phyloP scores from a whole-genome alignment of 1,139 yeast genomes.

The Debaryomyces psychrophilus region DNA sequence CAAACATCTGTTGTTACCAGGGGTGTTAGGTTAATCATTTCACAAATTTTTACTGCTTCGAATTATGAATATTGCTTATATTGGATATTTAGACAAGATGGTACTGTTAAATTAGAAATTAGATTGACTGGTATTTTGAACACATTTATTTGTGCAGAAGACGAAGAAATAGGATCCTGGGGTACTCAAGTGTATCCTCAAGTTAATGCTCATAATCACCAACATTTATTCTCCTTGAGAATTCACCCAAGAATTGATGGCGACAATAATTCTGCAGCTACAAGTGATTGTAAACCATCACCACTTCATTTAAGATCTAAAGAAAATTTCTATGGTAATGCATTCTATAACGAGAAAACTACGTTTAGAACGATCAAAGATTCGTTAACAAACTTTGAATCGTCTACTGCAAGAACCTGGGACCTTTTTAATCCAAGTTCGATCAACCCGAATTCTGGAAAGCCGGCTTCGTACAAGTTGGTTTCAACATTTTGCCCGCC shows the following conservation, averaged over 20 bases:
- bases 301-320: conserved; percentile 63
- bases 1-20: conserved; percentile 75
- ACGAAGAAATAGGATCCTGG: conserved; percentile 71
- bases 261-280: conserved; percentile 72
- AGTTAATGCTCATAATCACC: conserved; percentile 84
- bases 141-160: conserved; percentile 64
- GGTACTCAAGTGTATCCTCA: conserved; percentile 81
- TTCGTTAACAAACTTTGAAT: conserved; percentile 64
- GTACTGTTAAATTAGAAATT: conserved; percentile 75
- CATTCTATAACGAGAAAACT: conserved; percentile 64
- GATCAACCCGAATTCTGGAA: conserved; percentile 68
- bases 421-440: conserved; percentile 74
- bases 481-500: conserved; percentile 79
- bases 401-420: conserved; percentile 73
- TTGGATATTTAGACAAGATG: conserved; percentile 84
- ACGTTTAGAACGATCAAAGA: conserved; percentile 69
- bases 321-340: conserved; percentile 77
- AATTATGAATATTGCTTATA: conserved; percentile 83
- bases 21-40: conserved; percentile 70
- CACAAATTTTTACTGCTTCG: conserved; percentile 84
- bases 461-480: conserved; percentile 75
- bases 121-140: conserved; percentile 81
- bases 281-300: conserved; percentile 64
- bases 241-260: conserved; percentile 83
- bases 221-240: conserved; percentile 80